Conservation (phyloP, 441 rosid species). For the Croton laevigatus region DNA sequence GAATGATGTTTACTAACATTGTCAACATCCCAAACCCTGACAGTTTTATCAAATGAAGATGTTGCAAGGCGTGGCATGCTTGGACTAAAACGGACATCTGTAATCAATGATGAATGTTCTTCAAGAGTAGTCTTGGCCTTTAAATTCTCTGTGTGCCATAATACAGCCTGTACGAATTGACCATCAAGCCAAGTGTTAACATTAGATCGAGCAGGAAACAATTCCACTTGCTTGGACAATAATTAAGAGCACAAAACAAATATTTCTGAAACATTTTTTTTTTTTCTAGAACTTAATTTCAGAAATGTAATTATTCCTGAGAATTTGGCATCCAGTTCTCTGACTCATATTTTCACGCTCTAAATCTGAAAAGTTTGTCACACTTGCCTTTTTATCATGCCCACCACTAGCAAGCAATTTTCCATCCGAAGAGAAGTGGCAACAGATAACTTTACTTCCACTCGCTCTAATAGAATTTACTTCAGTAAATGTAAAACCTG, state of each 20-base stretch:
- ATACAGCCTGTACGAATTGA: constrained; percentile 59
- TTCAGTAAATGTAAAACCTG: constrained; percentile 81
- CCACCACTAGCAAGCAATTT: constrained; percentile 90
- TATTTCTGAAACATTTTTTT: background rate
- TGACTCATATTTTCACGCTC: background rate
- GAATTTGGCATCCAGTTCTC: background rate
- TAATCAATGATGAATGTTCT: constrained; percentile 72
- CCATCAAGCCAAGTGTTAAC: constrained; percentile 9
- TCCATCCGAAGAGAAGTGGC: constrained; percentile 95
- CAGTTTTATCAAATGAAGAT: constrained; percentile 90
- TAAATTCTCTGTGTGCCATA: constrained; percentile 68
- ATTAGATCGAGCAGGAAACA: background rate
- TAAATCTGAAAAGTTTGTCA: background rate
- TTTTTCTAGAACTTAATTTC: no score
- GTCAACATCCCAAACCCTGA: constrained; percentile 94
- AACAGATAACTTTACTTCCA: constrained; percentile 62
- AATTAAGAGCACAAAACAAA: background rate
- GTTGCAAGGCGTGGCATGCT: constrained; percentile 89
- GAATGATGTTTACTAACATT: constrained; percentile 46
- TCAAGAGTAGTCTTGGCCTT: constrained; percentile 72
- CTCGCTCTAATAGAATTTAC: constrained; percentile 65
- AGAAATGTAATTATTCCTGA: background rate
- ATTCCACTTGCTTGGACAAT: background rate
- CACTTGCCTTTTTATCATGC: constrained; percentile 77
- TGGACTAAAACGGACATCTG: constrained; percentile 91